Percentiles rank a stretch among this genome's conserved stretches.
Evolutionary conservation across 805 yeast species (phyloP).

Genomic region (Candida glaebosa): DNA sequence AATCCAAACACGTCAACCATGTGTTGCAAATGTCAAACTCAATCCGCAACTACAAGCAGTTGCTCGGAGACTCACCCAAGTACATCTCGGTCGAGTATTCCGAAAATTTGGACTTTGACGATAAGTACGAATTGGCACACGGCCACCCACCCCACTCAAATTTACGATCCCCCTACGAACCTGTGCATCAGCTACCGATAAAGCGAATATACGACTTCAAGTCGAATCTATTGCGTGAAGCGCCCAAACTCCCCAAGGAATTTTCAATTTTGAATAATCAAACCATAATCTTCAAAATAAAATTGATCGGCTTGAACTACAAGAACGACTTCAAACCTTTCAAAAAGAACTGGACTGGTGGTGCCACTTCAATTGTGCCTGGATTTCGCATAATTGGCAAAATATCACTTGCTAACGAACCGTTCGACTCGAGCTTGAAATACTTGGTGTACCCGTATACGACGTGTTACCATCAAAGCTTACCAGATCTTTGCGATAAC

Average conservation of each 20-base stretch:
- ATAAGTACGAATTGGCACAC: neutral
- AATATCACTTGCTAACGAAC: conserved; percentile 11
- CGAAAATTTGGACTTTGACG: neutral
- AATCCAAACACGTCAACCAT: neutral
- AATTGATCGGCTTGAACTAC: conserved; percentile 26
- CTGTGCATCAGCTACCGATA: conserved; percentile 17
- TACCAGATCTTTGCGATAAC: conserved; percentile 14
- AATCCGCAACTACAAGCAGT: neutral
- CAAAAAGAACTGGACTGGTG: neutral
- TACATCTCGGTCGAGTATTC: neutral
- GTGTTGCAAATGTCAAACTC: neutral
- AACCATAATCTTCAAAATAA: conserved; percentile 20
- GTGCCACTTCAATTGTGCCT: conserved; percentile 23
- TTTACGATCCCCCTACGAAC: conserved; percentile 2
- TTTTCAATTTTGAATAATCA: conserved; percentile 17
- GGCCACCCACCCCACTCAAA: neutral
- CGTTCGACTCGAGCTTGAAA: conserved; percentile 6
- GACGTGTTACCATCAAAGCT: conserved; percentile 26
- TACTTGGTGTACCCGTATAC: conserved; percentile 33
- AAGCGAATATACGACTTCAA: conserved; percentile 24
- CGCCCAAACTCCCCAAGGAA: conserved; percentile 24
- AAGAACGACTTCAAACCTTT: conserved; percentile 20
- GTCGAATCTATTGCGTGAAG: conserved; percentile 17
- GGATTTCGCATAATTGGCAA: conserved; percentile 32
- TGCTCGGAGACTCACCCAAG: neutral